These are phyloP conservation scores for Thyridium curvatum DNA, from an alignment of 2,329 filamentous ascomycete genomes.

Conservation along the genomic window DNA sequence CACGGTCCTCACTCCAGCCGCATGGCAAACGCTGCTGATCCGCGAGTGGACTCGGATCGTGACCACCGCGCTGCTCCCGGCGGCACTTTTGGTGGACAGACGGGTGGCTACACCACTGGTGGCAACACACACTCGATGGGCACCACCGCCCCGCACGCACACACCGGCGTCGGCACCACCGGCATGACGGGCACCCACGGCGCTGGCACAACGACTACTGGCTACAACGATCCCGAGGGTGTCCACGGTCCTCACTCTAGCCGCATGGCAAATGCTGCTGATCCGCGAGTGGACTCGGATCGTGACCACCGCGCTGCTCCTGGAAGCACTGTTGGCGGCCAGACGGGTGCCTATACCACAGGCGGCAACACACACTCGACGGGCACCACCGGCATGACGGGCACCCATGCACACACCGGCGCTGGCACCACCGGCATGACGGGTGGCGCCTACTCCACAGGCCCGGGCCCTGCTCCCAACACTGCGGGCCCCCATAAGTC, in stretches of 20 bases:
- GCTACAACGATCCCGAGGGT: slow-evolving; percentile 20
- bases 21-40: slow-evolving; percentile 39
- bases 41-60: slow-evolving; percentile 40
- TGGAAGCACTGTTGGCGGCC: slow-evolving; percentile 9
- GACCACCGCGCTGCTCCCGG: slow-evolving; percentile 16
- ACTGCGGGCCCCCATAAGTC: slow-evolving; percentile 34
- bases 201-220: slow-evolving; percentile 11
- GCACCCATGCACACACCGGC: not conserved
- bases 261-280: slow-evolving; percentile 37
- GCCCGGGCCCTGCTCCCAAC: slow-evolving; percentile 22
- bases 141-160: slow-evolving; percentile 1
- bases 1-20: slow-evolving; percentile 30
- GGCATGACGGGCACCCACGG: slow-evolving; percentile 1
- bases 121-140: too few species aligned
- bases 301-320: slow-evolving; percentile 27
- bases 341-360: too few species aligned
- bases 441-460: too few species aligned
- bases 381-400: slow-evolving; percentile 12
- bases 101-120: not conserved
- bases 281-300: slow-evolving; percentile 43
- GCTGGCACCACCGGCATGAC: not conserved
- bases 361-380: too few species aligned
- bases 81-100: slow-evolving; percentile 4
- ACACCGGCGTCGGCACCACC: not conserved
- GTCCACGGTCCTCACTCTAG: slow-evolving; percentile 35